These are phyloP conservation scores for Globisporangium cederbergense DNA, from an alignment of 352 stramenopile species.

Conservation along the genomic window DNA sequence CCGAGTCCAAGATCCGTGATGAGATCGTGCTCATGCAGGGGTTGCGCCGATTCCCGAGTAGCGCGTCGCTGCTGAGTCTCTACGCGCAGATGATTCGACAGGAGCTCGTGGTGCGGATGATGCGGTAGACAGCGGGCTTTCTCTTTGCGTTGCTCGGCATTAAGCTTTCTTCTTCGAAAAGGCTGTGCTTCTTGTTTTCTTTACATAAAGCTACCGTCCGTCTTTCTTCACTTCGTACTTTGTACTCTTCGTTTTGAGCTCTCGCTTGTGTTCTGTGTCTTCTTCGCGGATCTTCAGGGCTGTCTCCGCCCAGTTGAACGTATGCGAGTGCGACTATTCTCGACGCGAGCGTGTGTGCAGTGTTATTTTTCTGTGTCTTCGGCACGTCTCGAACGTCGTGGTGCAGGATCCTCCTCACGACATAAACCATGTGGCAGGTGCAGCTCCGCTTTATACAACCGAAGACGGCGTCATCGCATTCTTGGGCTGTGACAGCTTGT, in stretches of 20 bases:
- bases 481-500: constrained; percentile 45
- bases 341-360: not conserved
- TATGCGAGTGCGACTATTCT: not conserved
- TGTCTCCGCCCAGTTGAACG: not conserved
- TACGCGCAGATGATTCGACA: constrained; percentile 52
- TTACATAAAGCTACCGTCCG: constrained; percentile 17
- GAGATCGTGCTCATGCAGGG: constrained; percentile 68
- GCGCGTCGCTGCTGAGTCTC: constrained; percentile 35
- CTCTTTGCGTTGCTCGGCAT: not conserved
- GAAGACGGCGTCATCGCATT: constrained; percentile 50
- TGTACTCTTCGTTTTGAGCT: not conserved
- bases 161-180: not conserved
- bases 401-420: not conserved
- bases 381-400: too few species aligned
- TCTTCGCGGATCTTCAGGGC: not conserved
- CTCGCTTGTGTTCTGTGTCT: not conserved
- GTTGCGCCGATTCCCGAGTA: constrained; percentile 45
- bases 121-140: constrained; percentile 6
- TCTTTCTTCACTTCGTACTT: constrained; percentile 10
- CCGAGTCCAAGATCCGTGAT: constrained; percentile 38
- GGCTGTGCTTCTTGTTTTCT: constrained; percentile 12
- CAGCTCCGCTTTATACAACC: constrained; percentile 37
- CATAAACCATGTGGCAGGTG: not conserved
- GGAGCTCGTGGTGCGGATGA: constrained; percentile 24
- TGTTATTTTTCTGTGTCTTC: not conserved